phyloP scores from a whole-genome alignment of 1,284 basidiomycete genomes.

The Vanrija humicola region DNA sequence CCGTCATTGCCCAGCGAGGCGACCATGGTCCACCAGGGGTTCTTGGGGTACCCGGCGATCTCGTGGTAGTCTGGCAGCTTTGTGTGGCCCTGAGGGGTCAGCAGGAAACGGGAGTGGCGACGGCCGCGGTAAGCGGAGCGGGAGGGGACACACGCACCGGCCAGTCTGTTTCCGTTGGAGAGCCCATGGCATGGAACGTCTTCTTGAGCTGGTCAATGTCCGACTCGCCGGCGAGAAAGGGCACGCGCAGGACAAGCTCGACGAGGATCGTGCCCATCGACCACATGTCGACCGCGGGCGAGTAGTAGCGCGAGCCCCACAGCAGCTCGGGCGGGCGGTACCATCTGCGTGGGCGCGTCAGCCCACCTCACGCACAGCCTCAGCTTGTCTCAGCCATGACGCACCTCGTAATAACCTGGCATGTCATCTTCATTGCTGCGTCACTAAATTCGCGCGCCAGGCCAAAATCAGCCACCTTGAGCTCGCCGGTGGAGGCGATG shows the following conservation, averaged over 20 bases:
- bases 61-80: constrained; percentile 84
- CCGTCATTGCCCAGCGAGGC: constrained; percentile 84
- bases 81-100: constrained; percentile 74
- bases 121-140: background rate
- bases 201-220: constrained; percentile 96
- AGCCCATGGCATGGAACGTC: constrained; percentile 89
- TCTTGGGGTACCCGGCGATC: constrained; percentile 72
- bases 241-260: constrained; percentile 73
- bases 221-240: constrained; percentile 90
- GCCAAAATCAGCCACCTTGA: constrained; percentile 99
- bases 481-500: constrained; percentile 80
- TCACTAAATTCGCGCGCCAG: constrained; percentile 80
- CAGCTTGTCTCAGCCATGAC: constrained; percentile 16
- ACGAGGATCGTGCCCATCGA: constrained; percentile 98
- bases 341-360: constrained; percentile 60
- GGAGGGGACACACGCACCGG: constrained; percentile 58
- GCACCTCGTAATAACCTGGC: constrained; percentile 92
- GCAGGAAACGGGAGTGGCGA: no score
- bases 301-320: constrained; percentile 92
- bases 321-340: constrained; percentile 97
- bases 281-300: constrained; percentile 98
- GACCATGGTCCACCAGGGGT: constrained; percentile 65
- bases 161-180: constrained; percentile 95
- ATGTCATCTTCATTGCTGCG: constrained; percentile 92
- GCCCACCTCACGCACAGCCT: no score